phyloP scores from a whole-genome alignment of 164 flowering plant genomes.

The Pachysandra terminalis region DNA sequence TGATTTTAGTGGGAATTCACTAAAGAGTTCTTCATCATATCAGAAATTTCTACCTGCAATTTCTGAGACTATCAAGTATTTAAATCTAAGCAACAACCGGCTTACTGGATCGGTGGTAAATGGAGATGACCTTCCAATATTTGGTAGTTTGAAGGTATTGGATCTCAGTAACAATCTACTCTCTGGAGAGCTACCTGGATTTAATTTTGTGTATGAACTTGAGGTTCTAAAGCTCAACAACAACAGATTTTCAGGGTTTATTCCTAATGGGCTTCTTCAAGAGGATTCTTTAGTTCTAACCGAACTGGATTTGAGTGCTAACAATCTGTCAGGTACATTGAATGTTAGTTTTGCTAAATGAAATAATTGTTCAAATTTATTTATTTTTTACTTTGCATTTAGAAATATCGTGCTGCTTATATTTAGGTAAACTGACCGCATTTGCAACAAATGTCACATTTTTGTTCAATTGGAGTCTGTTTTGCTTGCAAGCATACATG shows the following conservation, averaged over 20 bases:
- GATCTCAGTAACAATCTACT: constrained; percentile 92
- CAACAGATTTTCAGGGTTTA: constrained; percentile 69
- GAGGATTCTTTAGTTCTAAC: constrained; percentile 69
- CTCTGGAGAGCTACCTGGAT: constrained; percentile 87
- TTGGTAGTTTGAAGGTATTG: constrained; percentile 58
- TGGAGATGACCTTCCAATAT: constrained; percentile 36
- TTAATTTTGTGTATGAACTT: constrained; percentile 80
- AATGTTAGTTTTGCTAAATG: neutral
- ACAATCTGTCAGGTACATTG: constrained; percentile 86
- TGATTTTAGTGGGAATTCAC: constrained; percentile 81
- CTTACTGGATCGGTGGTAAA: constrained; percentile 43
- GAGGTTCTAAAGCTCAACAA: constrained; percentile 72
- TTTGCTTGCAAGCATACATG: neutral
- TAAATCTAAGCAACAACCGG: constrained; percentile 51
- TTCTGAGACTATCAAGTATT: constrained; percentile 59
- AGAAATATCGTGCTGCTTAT: no score
- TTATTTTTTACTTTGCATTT: neutral
- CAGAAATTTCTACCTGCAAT: constrained; percentile 52
- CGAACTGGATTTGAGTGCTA: constrained; percentile 89
- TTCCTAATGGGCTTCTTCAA: constrained; percentile 76
- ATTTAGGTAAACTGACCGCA: neutral
- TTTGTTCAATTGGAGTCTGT: neutral
- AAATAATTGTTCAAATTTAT: no score
- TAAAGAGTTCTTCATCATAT: constrained; percentile 43
- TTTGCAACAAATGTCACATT: neutral